phyloP scores from a whole-genome alignment of 1,284 basidiomycete species.

The Baeospora myosura region DNA sequence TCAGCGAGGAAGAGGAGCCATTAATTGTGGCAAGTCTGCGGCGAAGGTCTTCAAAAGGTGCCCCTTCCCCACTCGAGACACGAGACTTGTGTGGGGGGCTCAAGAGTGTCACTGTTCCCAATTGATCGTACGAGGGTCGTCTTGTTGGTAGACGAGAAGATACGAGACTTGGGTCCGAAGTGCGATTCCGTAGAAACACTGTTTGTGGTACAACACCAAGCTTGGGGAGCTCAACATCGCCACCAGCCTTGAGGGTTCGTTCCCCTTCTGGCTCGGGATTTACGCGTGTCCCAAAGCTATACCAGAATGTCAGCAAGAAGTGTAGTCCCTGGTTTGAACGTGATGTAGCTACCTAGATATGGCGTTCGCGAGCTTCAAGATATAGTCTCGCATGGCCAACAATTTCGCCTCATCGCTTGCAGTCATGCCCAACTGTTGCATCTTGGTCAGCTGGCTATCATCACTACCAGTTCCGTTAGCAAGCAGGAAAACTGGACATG shows the following conservation, averaged over 20 bases:
- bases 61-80: slow-evolving; percentile 41
- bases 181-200: slow-evolving; percentile 74
- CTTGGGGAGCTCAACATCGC: slow-evolving; percentile 70
- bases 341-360: slow-evolving; percentile 29
- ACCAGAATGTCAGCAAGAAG: slow-evolving; percentile 2
- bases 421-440: slow-evolving; percentile 81
- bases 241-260: slow-evolving; percentile 57
- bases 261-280: slow-evolving; percentile 57
- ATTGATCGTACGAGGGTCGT: slow-evolving; percentile 30
- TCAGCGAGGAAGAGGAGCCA: slow-evolving; percentile 57
- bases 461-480: slow-evolving; percentile 43
- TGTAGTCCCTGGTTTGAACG: not conserved
- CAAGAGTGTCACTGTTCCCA: slow-evolving; percentile 30
- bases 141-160: slow-evolving; percentile 28
- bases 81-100: slow-evolving; percentile 41
- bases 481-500: not conserved
- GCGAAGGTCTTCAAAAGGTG: slow-evolving; percentile 69
- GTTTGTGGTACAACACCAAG: slow-evolving; percentile 92
- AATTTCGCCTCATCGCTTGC: slow-evolving; percentile 75
- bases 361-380: slow-evolving; percentile 74
- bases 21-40: slow-evolving; percentile 65
- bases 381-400: slow-evolving; percentile 80
- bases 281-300: slow-evolving; percentile 57
- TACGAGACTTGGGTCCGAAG: slow-evolving; percentile 32
- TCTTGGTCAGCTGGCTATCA: slow-evolving; percentile 60